Base-by-base conservation (phyloP, 2,329 filamentous ascomycete species). In the Zasmidium angulare region DNA sequence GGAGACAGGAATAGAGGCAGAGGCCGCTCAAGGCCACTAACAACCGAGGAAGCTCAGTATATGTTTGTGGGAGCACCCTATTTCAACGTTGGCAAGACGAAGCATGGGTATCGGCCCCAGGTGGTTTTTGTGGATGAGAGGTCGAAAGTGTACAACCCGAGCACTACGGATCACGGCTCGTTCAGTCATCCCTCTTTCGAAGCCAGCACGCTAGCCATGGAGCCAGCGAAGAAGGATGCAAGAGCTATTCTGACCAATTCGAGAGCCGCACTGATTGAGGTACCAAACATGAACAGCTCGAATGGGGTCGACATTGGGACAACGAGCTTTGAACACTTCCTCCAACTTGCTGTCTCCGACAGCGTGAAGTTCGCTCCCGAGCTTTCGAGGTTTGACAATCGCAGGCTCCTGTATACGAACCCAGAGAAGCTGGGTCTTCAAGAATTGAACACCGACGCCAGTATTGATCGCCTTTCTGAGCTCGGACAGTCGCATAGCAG, bases 241-340 rank as follows among this genome's bases (percentile, higher is more conserved):
- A 46, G 47, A 26, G 46, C 24, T 14, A 29, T 29, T 19, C 24
- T 40, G 17, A 21, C 23, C 17, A 20, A 26, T 36, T 40, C 55
- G 19, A 40, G 50, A 21, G 21, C 31, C 7, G 58, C 49, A 46
- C 50, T 69, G 26, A 31, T 77, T 52, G 79, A 82, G 63, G 71
- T 79, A 1, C 79, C 79, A 0, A 81, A 79, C 58, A 81, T 82
- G 79, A 70, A 80, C 2, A 75, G 73, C 19, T 71, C 74, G 14
- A 76, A 77, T 20, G 79, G 78, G 6, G 71, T 72, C 23, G 79
- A 81, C 60, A 73, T 75, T 0, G 80, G 80, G 0, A 79, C 78
- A 1, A 67, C 80, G 11, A 79, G 79, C 0, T 76, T 79, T 53
- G 76, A 78, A 29, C 72, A 80, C 66, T 82, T 77, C 55, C 70